Conservation (phyloP, 768 basidiomycete genomes). For the Rhodosporidiobolus sp. region DNA sequence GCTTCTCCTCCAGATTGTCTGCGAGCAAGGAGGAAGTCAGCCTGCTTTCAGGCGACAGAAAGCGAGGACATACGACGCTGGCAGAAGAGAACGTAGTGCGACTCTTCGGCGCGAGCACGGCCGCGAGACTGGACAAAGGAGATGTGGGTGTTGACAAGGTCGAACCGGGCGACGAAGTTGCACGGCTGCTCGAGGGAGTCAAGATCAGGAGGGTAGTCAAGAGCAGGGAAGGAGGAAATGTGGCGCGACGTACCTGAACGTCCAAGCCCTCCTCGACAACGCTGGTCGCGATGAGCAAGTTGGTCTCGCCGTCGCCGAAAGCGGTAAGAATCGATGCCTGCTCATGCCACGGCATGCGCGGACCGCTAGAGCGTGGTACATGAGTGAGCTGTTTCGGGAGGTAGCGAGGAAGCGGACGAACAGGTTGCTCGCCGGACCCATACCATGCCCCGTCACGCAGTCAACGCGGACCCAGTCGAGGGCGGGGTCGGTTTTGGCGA, state of each 20-base stretch:
- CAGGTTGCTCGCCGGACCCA: neutral
- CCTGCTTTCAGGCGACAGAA: neutral
- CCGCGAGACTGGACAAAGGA: constrained; percentile 7
- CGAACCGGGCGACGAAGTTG: constrained; percentile 13
- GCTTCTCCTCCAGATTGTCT: constrained; percentile 8
- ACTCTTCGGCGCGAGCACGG: neutral
- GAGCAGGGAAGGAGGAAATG: neutral
- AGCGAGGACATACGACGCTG: neutral
- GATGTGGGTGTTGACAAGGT: constrained; percentile 15
- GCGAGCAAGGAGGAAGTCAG: neutral
- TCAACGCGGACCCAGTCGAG: constrained; percentile 14
- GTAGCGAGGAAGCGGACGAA: neutral
- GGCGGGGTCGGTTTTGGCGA: neutral
- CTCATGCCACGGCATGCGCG: constrained; percentile 19
- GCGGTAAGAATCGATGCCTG: constrained; percentile 1
- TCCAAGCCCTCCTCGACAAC: constrained; percentile 26
- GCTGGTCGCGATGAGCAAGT: constrained; percentile 16
- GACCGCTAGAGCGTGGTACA: neutral
- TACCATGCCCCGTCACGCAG: constrained; percentile 25
- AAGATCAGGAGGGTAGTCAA: neutral
- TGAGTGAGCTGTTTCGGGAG: neutral
- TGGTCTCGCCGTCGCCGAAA: constrained; percentile 8
- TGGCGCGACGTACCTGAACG: constrained; percentile 6
- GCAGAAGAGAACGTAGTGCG: constrained; percentile 20
- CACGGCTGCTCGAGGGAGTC: constrained; percentile 5